phyloP scores from a whole-genome alignment of 345 rosid species.

The Conringia planisiliqua region DNA sequence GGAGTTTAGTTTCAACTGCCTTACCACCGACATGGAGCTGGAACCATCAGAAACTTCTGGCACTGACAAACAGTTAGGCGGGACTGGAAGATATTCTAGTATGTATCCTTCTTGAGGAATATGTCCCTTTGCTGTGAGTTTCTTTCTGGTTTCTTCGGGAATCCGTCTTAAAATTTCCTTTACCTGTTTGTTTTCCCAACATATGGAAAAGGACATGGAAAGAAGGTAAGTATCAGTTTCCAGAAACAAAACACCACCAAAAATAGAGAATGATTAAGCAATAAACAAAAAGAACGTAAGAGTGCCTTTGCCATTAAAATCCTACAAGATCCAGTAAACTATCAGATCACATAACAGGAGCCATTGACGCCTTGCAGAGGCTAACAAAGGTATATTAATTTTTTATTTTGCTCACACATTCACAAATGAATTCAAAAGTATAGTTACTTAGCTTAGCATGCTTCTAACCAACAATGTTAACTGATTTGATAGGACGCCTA shows the following conservation, averaged over 20 bases:
- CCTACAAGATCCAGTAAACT: slow-evolving; percentile 3
- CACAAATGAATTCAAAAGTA: neutral
- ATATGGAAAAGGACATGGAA: slow-evolving; percentile 15
- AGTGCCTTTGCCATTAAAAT: slow-evolving; percentile 8
- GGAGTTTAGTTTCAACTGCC: slow-evolving; percentile 24
- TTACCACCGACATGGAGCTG: slow-evolving; percentile 81
- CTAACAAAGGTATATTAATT: neutral
- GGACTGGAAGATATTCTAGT: slow-evolving; percentile 73
- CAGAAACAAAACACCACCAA: slow-evolving; percentile 1
- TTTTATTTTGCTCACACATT: slow-evolving; percentile 4
- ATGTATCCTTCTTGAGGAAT: slow-evolving; percentile 94
- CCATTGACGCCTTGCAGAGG: slow-evolving; percentile 5
- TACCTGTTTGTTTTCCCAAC: slow-evolving; percentile 44
- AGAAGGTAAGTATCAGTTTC: slow-evolving; percentile 9
- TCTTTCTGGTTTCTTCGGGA: slow-evolving; percentile 61
- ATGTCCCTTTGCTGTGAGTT: slow-evolving; percentile 72
- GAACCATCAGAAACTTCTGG: slow-evolving; percentile 87
- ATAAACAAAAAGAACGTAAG: neutral
- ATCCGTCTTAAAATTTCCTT: slow-evolving; percentile 75
- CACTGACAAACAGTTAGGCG: slow-evolving; percentile 90
- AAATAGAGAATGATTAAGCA: neutral
- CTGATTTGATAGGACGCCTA: neutral
- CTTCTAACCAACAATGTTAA: slow-evolving; percentile 10
- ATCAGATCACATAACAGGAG: slow-evolving; percentile 12
- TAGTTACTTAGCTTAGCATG: slow-evolving; percentile 3